Conservation (phyloP, 768 basidiomycete species). For the Kwoniella dendrophila region DNA sequence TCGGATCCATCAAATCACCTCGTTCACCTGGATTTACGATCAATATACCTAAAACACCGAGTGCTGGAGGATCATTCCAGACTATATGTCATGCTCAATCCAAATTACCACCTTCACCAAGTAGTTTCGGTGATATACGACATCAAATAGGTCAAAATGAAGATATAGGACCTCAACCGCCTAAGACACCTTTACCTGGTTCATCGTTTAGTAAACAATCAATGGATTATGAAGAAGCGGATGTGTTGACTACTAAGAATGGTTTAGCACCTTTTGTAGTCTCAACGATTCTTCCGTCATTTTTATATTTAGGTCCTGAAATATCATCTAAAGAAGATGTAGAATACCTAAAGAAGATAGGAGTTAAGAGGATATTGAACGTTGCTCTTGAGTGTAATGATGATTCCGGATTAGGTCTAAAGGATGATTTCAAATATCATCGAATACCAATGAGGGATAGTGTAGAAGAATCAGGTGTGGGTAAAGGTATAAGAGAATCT, state of each 20-base stretch:
- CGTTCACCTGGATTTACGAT: conserved; percentile 19
- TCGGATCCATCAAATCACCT: background rate
- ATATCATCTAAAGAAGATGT: conserved; percentile 74
- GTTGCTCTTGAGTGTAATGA: conserved; percentile 84
- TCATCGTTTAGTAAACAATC: conserved; percentile 4
- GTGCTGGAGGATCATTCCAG: conserved; percentile 29
- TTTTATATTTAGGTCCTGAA: conserved; percentile 90
- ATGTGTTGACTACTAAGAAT: conserved; percentile 22
- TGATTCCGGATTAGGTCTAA: conserved; percentile 70
- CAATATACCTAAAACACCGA: conserved; percentile 23
- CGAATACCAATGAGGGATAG: conserved; percentile 93
- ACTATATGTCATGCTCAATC: conserved; percentile 34
- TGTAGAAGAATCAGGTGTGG: conserved; percentile 89
- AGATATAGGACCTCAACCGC: conserved; percentile 4
- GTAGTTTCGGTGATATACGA: conserved; percentile 36
- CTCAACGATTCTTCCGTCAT: conserved; percentile 86
- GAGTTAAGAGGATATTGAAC: conserved; percentile 85
- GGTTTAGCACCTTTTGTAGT: conserved; percentile 65
- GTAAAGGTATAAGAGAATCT: conserved; percentile 75
- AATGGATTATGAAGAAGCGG: conserved; percentile 5
- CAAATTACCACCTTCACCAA: conserved; percentile 43
- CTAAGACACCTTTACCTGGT: conserved; percentile 2
- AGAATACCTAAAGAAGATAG: conserved; percentile 69
- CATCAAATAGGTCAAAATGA: conserved; percentile 38
- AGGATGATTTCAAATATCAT: conserved; percentile 73